Conservation (phyloP, 805 yeast species). For the Cyberlindnera mycetangii region DNA sequence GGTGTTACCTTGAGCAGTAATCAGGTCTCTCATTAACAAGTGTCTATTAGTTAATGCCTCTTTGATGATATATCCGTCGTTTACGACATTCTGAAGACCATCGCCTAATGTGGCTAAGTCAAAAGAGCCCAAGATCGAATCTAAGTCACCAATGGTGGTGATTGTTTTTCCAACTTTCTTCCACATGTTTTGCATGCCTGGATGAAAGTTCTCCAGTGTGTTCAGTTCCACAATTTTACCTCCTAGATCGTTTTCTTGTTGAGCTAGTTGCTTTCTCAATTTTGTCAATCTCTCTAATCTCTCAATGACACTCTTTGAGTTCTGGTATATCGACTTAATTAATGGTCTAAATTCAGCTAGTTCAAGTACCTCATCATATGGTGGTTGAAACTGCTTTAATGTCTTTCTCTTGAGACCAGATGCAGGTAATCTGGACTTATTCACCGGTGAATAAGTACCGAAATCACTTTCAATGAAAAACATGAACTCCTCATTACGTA, state of each 20-base stretch:
- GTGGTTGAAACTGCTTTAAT: conserved; percentile 86
- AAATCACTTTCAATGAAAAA: conserved; percentile 79
- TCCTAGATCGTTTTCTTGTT: conserved; percentile 56
- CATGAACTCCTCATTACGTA: conserved; percentile 84
- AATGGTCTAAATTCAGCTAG: conserved; percentile 84
- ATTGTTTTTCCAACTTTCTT: conserved; percentile 67
- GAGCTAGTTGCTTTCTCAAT: conserved; percentile 44
- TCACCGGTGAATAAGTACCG: conserved; percentile 45
- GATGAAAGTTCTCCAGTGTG: conserved; percentile 49
- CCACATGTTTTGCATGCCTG: conserved; percentile 79
- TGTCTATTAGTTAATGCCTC: conserved; percentile 93
- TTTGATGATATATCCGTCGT: conserved; percentile 83
- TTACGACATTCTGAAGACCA: conserved; percentile 57
- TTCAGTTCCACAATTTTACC: conserved; percentile 37
- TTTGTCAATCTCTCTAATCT: conserved; percentile 57
- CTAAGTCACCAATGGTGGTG: conserved; percentile 71
- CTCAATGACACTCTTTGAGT: conserved; percentile 45
- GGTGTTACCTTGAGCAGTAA: conserved; percentile 74
- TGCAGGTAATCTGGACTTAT: conserved; percentile 62
- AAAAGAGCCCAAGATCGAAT: conserved; percentile 64
- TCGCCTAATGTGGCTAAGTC: conserved; percentile 78
- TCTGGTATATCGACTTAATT: conserved; percentile 70
- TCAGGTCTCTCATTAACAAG: conserved; percentile 82
- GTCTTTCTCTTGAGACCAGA: conserved; percentile 88
- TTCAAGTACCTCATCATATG: conserved; percentile 81